A percentile compares a stretch with the other conserved stretches of the same genome.
Conservation (phyloP, 164 flowering plant genomes). For the Aristolochia fimbriata region DNA sequence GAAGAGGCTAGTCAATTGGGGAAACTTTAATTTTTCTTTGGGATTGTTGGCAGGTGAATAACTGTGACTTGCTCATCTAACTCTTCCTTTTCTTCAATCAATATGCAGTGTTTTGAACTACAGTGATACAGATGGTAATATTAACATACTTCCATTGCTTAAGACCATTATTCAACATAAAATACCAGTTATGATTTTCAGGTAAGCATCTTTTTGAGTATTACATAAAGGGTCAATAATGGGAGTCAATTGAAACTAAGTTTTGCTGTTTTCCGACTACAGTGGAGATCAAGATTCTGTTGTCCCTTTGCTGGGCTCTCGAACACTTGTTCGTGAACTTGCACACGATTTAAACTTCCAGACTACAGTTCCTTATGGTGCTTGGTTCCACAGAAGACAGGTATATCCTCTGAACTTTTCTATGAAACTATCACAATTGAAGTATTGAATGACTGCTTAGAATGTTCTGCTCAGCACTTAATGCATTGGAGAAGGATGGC, state of each 20-base stretch:
- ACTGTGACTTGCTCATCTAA: background rate
- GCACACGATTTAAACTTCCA: conserved; percentile 61
- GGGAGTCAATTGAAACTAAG: background rate
- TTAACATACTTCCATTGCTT: conserved; percentile 75
- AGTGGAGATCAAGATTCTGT: conserved; percentile 99
- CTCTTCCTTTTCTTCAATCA: background rate
- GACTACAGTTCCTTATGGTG: conserved; percentile 77
- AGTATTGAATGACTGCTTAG: too few species aligned
- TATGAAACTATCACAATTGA: too few species aligned
- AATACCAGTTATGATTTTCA: conserved; percentile 85
- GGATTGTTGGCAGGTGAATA: background rate
- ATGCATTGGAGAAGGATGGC: too few species aligned
- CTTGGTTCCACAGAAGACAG: conserved; percentile 93
- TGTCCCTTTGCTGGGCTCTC: conserved; percentile 73
- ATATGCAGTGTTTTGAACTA: conserved; percentile 29
- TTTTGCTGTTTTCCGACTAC: conserved; percentile 10
- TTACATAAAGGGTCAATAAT: background rate
- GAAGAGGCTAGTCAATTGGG: background rate
- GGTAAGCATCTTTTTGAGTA: conserved; percentile 26
- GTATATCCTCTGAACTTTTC: conserved; percentile 18
- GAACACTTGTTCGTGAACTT: conserved; percentile 81
- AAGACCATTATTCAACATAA: conserved; percentile 40
- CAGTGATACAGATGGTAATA: conserved; percentile 47
- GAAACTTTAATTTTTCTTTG: background rate
- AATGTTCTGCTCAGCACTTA: too few species aligned